Percentiles rank a stretch among this genome's conserved stretches.
Conservation (phyloP, 2,329 filamentous ascomycete species). For the Sarocladium brachiariae region DNA sequence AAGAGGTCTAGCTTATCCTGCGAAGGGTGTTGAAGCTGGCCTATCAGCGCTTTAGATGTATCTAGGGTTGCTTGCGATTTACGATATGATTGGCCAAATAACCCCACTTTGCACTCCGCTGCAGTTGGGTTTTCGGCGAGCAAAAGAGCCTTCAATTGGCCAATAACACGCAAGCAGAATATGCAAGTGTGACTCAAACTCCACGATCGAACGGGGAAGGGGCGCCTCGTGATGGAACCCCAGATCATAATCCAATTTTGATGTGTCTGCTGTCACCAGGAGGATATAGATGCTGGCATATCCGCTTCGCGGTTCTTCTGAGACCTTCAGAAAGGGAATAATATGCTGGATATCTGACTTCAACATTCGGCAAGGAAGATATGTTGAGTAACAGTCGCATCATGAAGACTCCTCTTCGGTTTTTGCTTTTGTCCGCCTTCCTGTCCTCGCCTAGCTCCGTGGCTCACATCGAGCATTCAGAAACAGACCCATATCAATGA, state of each 20-base stretch:
- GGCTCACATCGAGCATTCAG: background rate
- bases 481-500: no score
- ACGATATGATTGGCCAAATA: background rate
- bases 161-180: conserved; percentile 12
- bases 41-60: conserved; percentile 19
- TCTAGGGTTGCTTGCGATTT: background rate
- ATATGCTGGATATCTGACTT: no score
- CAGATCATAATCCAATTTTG: background rate
- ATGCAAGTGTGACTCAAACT: conserved; percentile 25
- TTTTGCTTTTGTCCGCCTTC: no score
- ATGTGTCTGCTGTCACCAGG: background rate
- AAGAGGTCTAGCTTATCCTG: conserved; percentile 26
- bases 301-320: no score
- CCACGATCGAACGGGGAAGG: background rate
- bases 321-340: no score
- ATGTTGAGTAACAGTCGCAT: no score
- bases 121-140: conserved; percentile 13
- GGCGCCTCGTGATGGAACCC: background rate
- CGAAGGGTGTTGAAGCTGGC: conserved; percentile 13
- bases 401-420: no score
- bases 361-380: no score
- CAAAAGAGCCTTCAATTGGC: conserved; percentile 10
- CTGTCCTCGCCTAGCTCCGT: no score
- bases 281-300: background rate
- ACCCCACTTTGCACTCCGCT: background rate